Conservation (phyloP, 2,329 filamentous ascomycete species). For the Thermothelomyces thermophilus region DNA sequence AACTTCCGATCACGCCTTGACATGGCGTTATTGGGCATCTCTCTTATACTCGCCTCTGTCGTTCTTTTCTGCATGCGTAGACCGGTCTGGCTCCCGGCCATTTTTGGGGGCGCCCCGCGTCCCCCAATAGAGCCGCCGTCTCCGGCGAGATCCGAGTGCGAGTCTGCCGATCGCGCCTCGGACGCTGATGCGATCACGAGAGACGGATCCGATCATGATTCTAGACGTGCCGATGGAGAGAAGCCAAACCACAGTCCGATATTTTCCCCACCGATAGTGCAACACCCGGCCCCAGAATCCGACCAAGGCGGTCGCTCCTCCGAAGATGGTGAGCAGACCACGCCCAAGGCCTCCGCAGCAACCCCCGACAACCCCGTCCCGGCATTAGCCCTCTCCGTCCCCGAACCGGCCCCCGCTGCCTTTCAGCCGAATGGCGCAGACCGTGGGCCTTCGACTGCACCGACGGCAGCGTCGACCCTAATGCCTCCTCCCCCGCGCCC, state of each 20-base stretch:
- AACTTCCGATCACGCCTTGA: conserved; percentile 14
- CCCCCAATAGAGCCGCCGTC: conserved; percentile 13
- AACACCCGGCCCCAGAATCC: conserved; percentile 14
- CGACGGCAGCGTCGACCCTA: conserved; percentile 12
- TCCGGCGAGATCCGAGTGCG: conserved; percentile 2
- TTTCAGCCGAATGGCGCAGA: neutral
- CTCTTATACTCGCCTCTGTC: conserved; percentile 55
- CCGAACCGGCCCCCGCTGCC: conserved; percentile 1
- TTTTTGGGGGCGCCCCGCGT: conserved; percentile 28
- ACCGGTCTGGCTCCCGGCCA: conserved; percentile 42
- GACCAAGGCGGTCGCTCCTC: conserved; percentile 21
- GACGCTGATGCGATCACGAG: conserved; percentile 1
- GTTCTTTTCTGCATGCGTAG: conserved; percentile 51
- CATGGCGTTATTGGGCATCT: conserved; percentile 55
- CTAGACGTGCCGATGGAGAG: neutral
- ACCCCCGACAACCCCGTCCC: conserved; percentile 33
- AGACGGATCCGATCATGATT: neutral
- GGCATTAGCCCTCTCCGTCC: conserved; percentile 38
- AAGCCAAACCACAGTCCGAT: conserved; percentile 3
- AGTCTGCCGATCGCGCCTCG: conserved; percentile 11
- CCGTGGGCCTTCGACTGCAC: neutral
- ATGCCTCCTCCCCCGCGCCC: conserved; percentile 30
- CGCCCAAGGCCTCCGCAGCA: conserved; percentile 42
- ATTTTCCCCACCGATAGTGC: conserved; percentile 18
- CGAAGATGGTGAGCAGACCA: conserved; percentile 35